Evolutionary conservation across 257 asterid genomes (phyloP), one percentile per base, ranked within the genome.

Genomic region (Eucommia ulmoides): DNA sequence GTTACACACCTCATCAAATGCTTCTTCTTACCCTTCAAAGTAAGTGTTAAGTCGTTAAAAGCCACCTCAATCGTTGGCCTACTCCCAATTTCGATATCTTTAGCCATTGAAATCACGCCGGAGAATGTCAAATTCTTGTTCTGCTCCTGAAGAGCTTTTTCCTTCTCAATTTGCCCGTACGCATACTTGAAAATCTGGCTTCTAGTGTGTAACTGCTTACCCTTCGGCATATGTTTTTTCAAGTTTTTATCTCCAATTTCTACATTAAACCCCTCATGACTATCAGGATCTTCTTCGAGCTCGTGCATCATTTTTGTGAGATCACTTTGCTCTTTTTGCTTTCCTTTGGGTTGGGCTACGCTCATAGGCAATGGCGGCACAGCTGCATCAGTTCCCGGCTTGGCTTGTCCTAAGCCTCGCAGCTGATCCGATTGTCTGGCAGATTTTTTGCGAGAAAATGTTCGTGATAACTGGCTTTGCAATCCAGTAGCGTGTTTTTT

Each of bases 131-230:
- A 45, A 49, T 89, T 68, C 75, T 79, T 74, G 44, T 75, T 76
- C 64, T 85, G 92, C 74, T 89, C 96, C 52, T 80, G 93, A 49
- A 78, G 10, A 7, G 96, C 95, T 68, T 91, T 91, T 65, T 91
- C 98, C 74, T 77, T 83, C 59, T 91, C 98, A 24, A 91, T 82
- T 63, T 91, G 86, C 42, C 93, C 93, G 52, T 91, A 85, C 0
- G 98, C 99, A 38, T 91, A 91, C 69, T 84, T 91, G 71, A 91
- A 91, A 23, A 91, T 86, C 67, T 91, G 98, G 65, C 95, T 91
- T 25, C 88, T 84, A 8, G 98, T 91, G 33, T 86, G 96, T 68
- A 91, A 48, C 41, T 80, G 79, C 53, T 89, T 83, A 51, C 73
- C 80, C 63, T 76, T 85, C 25, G 64, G 52, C 24, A 44, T 71